A percentile compares a stretch with the other conserved stretches of the same genome.
These are phyloP conservation scores for Terana coerulea DNA, from an alignment of 768 basidiomycete genomes.

Conservation along the genomic window DNA sequence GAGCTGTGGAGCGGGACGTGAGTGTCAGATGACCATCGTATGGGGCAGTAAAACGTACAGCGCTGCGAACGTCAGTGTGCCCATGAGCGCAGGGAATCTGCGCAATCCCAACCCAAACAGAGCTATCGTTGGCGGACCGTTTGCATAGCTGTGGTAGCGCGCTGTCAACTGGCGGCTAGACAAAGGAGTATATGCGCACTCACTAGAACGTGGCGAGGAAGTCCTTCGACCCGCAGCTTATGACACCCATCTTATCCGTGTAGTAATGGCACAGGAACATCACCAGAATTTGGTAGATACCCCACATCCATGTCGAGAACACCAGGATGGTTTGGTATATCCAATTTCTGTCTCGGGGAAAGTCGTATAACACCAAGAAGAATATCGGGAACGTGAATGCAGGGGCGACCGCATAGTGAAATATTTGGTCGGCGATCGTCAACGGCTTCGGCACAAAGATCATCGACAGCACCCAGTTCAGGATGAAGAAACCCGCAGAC, in stretches of 20 bases:
- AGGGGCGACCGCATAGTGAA: conserved; percentile 63
- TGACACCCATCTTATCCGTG: conserved; percentile 29
- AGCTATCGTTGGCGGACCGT: conserved; percentile 53
- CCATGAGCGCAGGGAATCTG: conserved; percentile 61
- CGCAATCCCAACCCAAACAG: conserved; percentile 68
- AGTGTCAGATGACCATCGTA: neutral
- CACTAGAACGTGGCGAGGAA: conserved; percentile 36
- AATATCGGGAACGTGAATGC: conserved; percentile 57
- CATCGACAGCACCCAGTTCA: conserved; percentile 65
- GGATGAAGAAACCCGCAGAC: conserved; percentile 59
- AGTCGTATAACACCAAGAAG: conserved; percentile 65
- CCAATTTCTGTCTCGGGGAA: conserved; percentile 57
- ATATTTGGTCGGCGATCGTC: conserved; percentile 51
- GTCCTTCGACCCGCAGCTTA: conserved; percentile 40
- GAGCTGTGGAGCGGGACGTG: neutral
- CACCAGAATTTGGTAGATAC: conserved; percentile 49
- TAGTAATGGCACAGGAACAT: conserved; percentile 34
- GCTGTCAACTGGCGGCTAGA: neutral
- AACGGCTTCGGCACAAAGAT: conserved; percentile 46
- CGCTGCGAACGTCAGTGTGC: conserved; percentile 52
- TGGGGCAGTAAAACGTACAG: conserved; percentile 39
- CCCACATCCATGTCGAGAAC: conserved; percentile 64
- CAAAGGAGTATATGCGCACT: conserved; percentile 8
- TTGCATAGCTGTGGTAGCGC: conserved; percentile 24
- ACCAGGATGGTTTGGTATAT: conserved; percentile 59